Conservation (phyloP, 352 stramenopile species). For the Blastocystis hominis region DNA sequence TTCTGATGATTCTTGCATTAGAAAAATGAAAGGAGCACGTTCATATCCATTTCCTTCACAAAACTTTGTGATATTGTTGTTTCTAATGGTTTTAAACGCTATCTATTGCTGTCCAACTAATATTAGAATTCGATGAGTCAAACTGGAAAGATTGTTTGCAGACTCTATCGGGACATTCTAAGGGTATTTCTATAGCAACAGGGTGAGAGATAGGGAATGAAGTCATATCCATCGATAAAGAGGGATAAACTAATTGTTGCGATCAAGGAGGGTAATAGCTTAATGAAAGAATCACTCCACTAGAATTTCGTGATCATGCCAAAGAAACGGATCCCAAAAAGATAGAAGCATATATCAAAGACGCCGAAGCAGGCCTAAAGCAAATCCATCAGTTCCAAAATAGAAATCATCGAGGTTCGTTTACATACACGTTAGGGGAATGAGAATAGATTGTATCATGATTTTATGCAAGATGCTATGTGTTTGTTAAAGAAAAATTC, state of each 20-base stretch:
- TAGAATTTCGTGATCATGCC: constrained; percentile 39
- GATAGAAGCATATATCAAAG: background rate
- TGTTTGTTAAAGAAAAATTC: no score
- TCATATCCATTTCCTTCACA: no score
- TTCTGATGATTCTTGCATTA: background rate
- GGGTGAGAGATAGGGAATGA: constrained; percentile 1
- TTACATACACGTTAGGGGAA: constrained; percentile 4
- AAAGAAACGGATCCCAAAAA: constrained; percentile 22
- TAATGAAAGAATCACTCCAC: background rate
- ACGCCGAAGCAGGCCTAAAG: constrained; percentile 8
- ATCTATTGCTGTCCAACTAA: background rate
- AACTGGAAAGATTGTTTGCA: constrained; percentile 12
- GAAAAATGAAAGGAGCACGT: background rate
- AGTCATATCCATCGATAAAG: constrained; percentile 18
- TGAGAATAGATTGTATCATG: no score
- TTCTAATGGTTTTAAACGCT: background rate
- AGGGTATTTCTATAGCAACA: background rate
- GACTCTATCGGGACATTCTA: constrained; percentile 1
- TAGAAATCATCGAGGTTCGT: background rate
- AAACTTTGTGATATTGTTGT: background rate
- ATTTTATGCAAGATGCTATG: no score
- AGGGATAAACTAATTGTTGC: constrained; percentile 30
- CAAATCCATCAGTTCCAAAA: constrained; percentile 32
- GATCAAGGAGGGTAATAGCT: constrained; percentile 9
- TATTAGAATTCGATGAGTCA: background rate